Percentiles rank a stretch among this genome's conserved stretches.
Conservation (phyloP, 1,284 basidiomycete genomes). For the Ustilago bromivora region DNA sequence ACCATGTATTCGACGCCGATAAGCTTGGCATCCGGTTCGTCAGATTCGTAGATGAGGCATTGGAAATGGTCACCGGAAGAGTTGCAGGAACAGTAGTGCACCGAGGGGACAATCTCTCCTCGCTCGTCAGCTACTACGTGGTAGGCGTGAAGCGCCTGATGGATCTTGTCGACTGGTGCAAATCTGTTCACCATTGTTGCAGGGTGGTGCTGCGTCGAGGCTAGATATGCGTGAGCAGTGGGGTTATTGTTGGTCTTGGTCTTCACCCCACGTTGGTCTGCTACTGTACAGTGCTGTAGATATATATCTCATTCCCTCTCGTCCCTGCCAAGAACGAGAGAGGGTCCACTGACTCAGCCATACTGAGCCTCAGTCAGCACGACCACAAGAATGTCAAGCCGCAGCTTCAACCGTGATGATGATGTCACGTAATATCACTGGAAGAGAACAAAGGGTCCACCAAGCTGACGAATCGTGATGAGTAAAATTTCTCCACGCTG, state of each 20-base stretch:
- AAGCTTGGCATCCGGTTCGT: conserved; percentile 72
- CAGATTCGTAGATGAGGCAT: conserved; percentile 73
- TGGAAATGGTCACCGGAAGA: conserved; percentile 28
- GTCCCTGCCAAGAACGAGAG: neutral
- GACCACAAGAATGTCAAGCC: neutral
- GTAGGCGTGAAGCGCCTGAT: conserved; percentile 52
- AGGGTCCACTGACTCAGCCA: neutral
- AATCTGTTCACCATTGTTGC: conserved; percentile 33
- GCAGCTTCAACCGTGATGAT: neutral
- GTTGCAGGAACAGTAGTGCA: conserved; percentile 51
- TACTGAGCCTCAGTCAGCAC: conserved; percentile 10
- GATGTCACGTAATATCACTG: neutral
- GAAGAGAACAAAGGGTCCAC: neutral
- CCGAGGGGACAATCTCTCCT: conserved; percentile 36
- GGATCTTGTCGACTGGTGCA: conserved; percentile 40
- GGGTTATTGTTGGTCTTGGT: neutral
- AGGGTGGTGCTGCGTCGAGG: neutral
- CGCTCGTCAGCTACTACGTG: conserved; percentile 50
- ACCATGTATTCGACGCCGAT: conserved; percentile 75
- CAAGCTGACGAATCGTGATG: conserved; percentile 11
- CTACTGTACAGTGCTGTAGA: neutral
- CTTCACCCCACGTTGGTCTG: neutral
- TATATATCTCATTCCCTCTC: neutral
- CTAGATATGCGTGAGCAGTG: neutral
- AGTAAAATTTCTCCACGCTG: conserved; percentile 1